Percentiles rank a stretch among this genome's conserved stretches.
Conservation (phyloP, 441 rosid species). For the Populus hybrid region DNA sequence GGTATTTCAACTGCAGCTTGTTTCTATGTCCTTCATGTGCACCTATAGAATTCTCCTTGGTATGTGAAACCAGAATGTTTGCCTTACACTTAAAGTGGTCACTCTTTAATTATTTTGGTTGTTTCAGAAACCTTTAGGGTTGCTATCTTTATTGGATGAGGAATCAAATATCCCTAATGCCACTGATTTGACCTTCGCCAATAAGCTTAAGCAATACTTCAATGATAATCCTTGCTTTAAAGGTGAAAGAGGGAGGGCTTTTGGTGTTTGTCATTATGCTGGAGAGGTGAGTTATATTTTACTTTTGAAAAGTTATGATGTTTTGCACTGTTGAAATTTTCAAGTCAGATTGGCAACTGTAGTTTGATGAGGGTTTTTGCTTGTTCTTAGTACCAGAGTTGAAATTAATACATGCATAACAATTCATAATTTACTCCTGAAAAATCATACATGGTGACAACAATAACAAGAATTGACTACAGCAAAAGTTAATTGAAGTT, state of each 20-base stretch:
- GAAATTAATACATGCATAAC: background rate
- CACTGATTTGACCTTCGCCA: constrained; percentile 85
- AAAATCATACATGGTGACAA: background rate
- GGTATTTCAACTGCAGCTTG: constrained; percentile 38
- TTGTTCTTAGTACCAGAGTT: background rate
- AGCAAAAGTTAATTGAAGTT: background rate
- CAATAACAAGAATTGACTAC: background rate
- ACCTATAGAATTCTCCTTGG: background rate
- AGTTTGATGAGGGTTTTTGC: background rate
- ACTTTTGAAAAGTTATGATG: background rate
- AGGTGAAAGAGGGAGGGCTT: constrained; percentile 87
- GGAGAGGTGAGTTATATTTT: constrained; percentile 66
- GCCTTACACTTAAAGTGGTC: background rate
- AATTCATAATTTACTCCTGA: background rate
- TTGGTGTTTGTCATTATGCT: constrained; percentile 73
- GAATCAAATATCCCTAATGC: constrained; percentile 85
- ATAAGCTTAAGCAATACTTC: constrained; percentile 88
- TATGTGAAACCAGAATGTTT: background rate
- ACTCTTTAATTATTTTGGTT: constrained; percentile 22
- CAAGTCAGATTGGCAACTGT: background rate
- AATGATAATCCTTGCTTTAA: constrained; percentile 65
- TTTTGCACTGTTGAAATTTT: background rate
- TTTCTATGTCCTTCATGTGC: constrained; percentile 1
- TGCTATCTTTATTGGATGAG: constrained; percentile 82
- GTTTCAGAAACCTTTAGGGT: constrained; percentile 84